Conservation (phyloP, 331 rosid species). For the Cydonia oblonga region DNA sequence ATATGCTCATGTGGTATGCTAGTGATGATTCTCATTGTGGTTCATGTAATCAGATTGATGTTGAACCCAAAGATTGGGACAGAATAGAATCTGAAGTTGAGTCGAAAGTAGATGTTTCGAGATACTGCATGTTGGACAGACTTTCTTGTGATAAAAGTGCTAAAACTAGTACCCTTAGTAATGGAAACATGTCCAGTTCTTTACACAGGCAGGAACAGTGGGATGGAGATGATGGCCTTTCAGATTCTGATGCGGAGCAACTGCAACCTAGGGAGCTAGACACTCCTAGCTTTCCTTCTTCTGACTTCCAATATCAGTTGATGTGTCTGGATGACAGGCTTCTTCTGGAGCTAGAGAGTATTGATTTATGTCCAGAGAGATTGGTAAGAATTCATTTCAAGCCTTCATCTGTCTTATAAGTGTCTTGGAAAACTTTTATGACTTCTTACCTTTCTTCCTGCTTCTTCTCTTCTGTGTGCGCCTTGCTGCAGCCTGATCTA, state of each 20-base stretch:
- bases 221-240: slow-evolving; percentile 59
- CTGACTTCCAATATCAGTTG: slow-evolving; percentile 62
- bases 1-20: slow-evolving; percentile 48
- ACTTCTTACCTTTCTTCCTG: slow-evolving; percentile 1
- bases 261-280: slow-evolving; percentile 36
- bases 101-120: slow-evolving; percentile 49
- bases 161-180: slow-evolving; percentile 45
- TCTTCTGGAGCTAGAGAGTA: slow-evolving; percentile 77
- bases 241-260: slow-evolving; percentile 58
- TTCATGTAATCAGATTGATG: slow-evolving; percentile 71
- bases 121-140: slow-evolving; percentile 51
- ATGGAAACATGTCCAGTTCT: slow-evolving; percentile 45
- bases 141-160: slow-evolving; percentile 54
- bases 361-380: slow-evolving; percentile 75
- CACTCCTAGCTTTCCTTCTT: slow-evolving; percentile 34
- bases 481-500: slow-evolving; percentile 66
- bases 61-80: slow-evolving; percentile 75
- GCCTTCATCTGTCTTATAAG: slow-evolving; percentile 5
- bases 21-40: slow-evolving; percentile 93
- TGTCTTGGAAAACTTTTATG: slow-evolving; percentile 13
- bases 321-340: slow-evolving; percentile 71
- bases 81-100: slow-evolving; percentile 78
- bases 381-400: slow-evolving; percentile 42
- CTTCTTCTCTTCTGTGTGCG: slow-evolving; percentile 1
- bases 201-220: slow-evolving; percentile 53